phyloP scores from a whole-genome alignment of 495 filamentous ascomycete species.

The Penicillium samsonianum region DNA sequence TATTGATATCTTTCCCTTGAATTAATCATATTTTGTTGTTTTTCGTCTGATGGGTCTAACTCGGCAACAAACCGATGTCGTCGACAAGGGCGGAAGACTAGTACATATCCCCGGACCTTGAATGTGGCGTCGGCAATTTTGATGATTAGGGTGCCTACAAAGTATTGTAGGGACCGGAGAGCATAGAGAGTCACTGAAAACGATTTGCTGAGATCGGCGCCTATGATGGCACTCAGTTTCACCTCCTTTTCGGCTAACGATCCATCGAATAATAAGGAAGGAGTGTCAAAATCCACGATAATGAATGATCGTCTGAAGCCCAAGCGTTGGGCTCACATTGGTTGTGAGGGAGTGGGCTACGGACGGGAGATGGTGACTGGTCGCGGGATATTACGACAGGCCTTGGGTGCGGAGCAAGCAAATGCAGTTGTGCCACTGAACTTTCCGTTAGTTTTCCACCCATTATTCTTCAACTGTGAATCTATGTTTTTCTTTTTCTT shows the following conservation, averaged over 20 bases:
- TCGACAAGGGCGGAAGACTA: slow-evolving; percentile 8
- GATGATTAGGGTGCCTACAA: background rate
- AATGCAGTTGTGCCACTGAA: slow-evolving; percentile 8
- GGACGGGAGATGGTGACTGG: slow-evolving; percentile 4
- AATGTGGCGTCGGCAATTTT: slow-evolving; percentile 24
- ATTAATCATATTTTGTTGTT: background rate
- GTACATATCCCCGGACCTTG: slow-evolving; percentile 19
- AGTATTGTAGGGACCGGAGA: background rate
- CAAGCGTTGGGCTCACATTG: slow-evolving; percentile 26
- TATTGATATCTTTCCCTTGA: background rate
- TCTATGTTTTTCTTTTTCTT: background rate
- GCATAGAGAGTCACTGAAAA: background rate
- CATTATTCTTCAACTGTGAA: background rate
- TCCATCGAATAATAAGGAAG: slow-evolving; percentile 26
- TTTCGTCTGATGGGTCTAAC: background rate
- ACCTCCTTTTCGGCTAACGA: slow-evolving; percentile 25
- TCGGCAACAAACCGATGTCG: background rate
- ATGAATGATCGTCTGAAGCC: slow-evolving; percentile 35
- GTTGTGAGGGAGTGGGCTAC: slow-evolving; percentile 10
- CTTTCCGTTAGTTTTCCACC: background rate
- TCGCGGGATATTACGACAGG: slow-evolving; percentile 13
- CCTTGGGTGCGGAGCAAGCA: slow-evolving; percentile 13
- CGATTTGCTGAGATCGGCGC: slow-evolving; percentile 32
- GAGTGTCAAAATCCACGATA: slow-evolving; percentile 28
- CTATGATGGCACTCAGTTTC: slow-evolving; percentile 28